Conservation (phyloP, 108 stramenopile species). For the Skeletonema costatum region DNA sequence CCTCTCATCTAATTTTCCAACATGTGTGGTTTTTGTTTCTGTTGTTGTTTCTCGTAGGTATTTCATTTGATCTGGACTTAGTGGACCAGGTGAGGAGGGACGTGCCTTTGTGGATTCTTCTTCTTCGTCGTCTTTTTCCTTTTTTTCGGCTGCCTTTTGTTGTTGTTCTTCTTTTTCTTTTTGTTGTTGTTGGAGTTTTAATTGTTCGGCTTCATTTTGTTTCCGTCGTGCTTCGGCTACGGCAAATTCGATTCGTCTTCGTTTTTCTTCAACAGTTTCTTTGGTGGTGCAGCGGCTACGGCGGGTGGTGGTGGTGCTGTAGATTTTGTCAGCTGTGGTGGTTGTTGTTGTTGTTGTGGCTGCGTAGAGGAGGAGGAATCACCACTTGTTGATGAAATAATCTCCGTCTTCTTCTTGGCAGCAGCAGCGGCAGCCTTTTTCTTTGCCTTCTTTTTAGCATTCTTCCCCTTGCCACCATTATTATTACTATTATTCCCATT, state of each 20-base stretch:
- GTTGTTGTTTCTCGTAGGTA: background rate
- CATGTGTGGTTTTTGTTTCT: background rate
- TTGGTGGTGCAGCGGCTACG: background rate
- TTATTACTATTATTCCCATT: background rate
- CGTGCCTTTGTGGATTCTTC: background rate
- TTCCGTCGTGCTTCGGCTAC: background rate
- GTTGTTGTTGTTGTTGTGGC: background rate
- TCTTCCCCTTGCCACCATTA: background rate
- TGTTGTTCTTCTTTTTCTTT: background rate
- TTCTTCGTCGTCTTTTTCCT: background rate
- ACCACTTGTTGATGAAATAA: background rate
- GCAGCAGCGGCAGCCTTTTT: slow-evolving; percentile 1
- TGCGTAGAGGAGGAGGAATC: background rate
- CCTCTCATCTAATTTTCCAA: background rate
- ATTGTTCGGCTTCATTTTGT: background rate
- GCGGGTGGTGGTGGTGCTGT: background rate
- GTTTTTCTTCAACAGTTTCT: background rate
- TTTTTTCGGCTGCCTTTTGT: background rate
- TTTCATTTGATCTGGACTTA: slow-evolving; percentile 1
- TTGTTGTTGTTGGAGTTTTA: background rate
- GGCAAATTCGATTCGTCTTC: background rate
- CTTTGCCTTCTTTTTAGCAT: slow-evolving; percentile 6
- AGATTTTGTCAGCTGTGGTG: background rate
- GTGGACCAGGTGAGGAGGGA: background rate
- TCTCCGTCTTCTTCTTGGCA: background rate